Percentiles rank a stretch among this genome's conserved stretches.
Conservation (phyloP, 2,329 filamentous ascomycete species). For the Bipolaris sorokiniana region DNA sequence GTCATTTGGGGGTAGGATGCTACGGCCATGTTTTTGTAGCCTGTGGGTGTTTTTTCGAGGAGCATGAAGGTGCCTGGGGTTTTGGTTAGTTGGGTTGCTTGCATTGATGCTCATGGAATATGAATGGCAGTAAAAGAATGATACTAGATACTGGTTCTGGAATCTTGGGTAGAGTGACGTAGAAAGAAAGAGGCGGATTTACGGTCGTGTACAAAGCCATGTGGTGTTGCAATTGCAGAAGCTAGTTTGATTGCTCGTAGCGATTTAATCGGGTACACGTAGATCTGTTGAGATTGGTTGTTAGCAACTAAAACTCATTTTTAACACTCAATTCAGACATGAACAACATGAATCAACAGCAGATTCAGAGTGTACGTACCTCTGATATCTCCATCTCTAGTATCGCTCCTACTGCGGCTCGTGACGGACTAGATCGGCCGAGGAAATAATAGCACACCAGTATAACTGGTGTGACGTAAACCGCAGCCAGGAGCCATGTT, state of each 20-base stretch:
- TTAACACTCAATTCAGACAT: neutral
- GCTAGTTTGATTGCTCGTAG: constrained; percentile 50
- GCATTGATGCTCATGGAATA: too few relatives aligned
- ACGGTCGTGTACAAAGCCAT: constrained; percentile 56
- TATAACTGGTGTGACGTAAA: constrained; percentile 29
- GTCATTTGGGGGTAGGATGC: constrained; percentile 50
- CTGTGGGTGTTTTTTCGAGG: constrained; percentile 47
- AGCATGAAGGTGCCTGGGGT: constrained; percentile 47
- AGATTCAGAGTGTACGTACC: constrained; percentile 22
- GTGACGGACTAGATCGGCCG: constrained; percentile 24
- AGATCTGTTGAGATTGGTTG: constrained; percentile 40
- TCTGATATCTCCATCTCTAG: constrained; percentile 31
- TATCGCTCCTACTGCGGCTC: too few relatives aligned
- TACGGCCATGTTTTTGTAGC: constrained; percentile 53
- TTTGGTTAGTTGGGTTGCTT: neutral
- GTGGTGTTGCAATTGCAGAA: constrained; percentile 49
- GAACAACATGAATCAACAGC: neutral
- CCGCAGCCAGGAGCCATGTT: constrained; percentile 27
- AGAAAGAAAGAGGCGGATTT: constrained; percentile 7
- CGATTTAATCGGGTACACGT: constrained; percentile 58
- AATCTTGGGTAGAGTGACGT: neutral
- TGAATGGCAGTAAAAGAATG: too few relatives aligned
- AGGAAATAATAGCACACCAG: constrained; percentile 25
- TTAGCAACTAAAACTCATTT: neutral
- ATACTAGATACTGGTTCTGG: neutral